A percentile compares a stretch with the other conserved stretches of the same genome.
Conservation (phyloP, 2,329 filamentous ascomycete genomes). For the Rhexocercosporidium sp. region DNA sequence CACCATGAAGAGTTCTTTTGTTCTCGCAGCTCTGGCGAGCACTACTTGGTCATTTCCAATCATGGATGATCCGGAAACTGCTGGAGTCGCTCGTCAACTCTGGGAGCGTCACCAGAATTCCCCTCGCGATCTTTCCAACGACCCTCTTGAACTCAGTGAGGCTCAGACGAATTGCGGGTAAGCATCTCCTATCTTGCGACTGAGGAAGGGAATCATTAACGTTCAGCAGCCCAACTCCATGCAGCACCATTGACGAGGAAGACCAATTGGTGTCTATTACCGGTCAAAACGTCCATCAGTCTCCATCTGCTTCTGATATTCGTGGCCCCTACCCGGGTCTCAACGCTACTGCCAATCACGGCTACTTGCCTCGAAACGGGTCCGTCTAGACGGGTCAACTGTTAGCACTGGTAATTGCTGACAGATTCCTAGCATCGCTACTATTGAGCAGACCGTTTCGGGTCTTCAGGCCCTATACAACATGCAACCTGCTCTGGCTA, state of each 20-base stretch:
- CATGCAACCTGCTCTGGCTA: conserved; percentile 8
- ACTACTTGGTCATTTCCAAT: conserved; percentile 11
- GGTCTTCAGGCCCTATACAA: conserved; percentile 9
- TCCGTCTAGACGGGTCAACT: not conserved
- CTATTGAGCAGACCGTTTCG: conserved; percentile 10
- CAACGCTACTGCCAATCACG: conserved; percentile 48
- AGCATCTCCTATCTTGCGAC: not conserved
- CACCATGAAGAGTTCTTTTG: conserved; percentile 2
- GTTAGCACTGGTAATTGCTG: not conserved
- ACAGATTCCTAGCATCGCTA: not conserved
- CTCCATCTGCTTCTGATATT: conserved; percentile 14
- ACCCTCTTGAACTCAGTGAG: conserved; percentile 11
- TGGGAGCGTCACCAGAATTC: not conserved
- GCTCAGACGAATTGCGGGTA: conserved; percentile 17
- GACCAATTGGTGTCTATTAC: conserved; percentile 17
- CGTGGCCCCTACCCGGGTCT: conserved; percentile 35
- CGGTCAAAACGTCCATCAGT: conserved; percentile 12
- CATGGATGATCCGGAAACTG: conserved; percentile 11
- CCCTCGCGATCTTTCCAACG: conserved; percentile 6
- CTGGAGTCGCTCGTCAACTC: conserved; percentile 9
- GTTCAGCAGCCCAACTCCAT: conserved; percentile 9
- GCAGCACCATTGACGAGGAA: conserved; percentile 2
- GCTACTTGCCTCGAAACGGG: conserved; percentile 39
- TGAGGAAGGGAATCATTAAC: not conserved
- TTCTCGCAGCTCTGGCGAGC: not conserved